phyloP scores from a whole-genome alignment of 2,329 filamentous ascomycete species.

The Botrytis aclada region DNA sequence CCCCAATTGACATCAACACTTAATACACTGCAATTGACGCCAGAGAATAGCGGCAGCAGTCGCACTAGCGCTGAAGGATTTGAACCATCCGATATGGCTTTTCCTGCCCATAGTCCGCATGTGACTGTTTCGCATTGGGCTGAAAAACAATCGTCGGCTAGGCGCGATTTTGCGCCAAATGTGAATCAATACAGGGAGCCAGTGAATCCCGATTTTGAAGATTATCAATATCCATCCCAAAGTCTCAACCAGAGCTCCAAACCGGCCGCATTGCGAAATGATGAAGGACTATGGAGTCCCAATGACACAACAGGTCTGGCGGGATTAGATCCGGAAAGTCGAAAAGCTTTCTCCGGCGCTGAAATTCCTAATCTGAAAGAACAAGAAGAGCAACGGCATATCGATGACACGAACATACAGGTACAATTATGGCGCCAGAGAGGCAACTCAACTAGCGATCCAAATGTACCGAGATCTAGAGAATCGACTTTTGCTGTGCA shows the following conservation, averaged over 20 bases:
- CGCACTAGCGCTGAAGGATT: constrained; percentile 36
- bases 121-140: constrained; percentile 32
- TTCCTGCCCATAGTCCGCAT: constrained; percentile 28
- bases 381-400: constrained; percentile 32
- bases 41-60: constrained; percentile 37
- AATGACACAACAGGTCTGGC: constrained; percentile 30
- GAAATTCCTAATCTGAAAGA: constrained; percentile 37
- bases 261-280: constrained; percentile 25
- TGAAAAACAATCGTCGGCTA: constrained; percentile 21
- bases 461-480: constrained; percentile 26
- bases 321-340: constrained; percentile 35
- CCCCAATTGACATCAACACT: constrained; percentile 21
- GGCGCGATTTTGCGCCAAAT: constrained; percentile 19
- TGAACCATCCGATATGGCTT: constrained; percentile 30
- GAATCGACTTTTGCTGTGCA: constrained; percentile 27
- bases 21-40: constrained; percentile 33
- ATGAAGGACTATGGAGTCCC: constrained; percentile 33
- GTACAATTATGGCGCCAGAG: constrained; percentile 38
- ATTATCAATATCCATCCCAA: constrained; percentile 22
- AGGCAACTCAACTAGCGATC: constrained; percentile 27
- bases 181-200: constrained; percentile 18
- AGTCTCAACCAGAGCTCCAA: constrained; percentile 9
- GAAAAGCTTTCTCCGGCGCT: constrained; percentile 26
- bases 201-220: constrained; percentile 13
- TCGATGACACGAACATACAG: constrained; percentile 36